Base-by-base conservation (phyloP, 148 eudicot species). In the Cornus kousa region DNA sequence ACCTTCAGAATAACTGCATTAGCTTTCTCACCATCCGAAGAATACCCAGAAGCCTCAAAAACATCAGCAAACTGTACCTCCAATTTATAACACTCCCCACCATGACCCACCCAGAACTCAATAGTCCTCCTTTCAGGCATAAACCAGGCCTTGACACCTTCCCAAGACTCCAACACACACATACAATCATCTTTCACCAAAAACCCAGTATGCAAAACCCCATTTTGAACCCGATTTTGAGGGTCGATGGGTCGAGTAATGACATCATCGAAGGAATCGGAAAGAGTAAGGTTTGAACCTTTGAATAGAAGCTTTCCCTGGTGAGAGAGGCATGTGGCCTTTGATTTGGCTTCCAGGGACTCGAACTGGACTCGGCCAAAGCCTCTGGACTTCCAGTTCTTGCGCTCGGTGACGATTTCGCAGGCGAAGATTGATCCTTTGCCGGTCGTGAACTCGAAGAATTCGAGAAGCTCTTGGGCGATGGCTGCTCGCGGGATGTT, bases 311-410 rank as follows among this genome's bases (percentile, higher is more conserved):
- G 93, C 31, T 77, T 77, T 1, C 85, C 82, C 4, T 84, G 74
- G 0, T 23, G 37, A 16, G 82, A 83, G 3, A 93, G 82, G 3
- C 78, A 46, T 8, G 77, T 28, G 35, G 98, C 97, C 37, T 74
- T 60, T 5, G 80, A 55, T 68, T 92, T 95, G 12, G 82, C 60
- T 12, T 80, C 86, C 33, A 86, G 92, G 91, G 97, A 87, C 39
- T 92, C 92, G 80, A 95, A 95, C 37, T 96, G 99, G 24, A 92
- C 89, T 1, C 92, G 83, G 0, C 98, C 99, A 32, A 82, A 85
- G 73, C 98, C 99, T 37, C 80, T 75, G 13, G 99, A 89, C 60
- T 92, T 93, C 99, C 99, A 96, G 82, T 93, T 88, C 31, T 87
- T 87, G 75, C 77, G 88, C 5, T 92, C 93, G 8, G 93, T 82